Evolutionary conservation across 129 eudicot species (phyloP).

Genomic region (Smallanthus sonchifolius): DNA sequence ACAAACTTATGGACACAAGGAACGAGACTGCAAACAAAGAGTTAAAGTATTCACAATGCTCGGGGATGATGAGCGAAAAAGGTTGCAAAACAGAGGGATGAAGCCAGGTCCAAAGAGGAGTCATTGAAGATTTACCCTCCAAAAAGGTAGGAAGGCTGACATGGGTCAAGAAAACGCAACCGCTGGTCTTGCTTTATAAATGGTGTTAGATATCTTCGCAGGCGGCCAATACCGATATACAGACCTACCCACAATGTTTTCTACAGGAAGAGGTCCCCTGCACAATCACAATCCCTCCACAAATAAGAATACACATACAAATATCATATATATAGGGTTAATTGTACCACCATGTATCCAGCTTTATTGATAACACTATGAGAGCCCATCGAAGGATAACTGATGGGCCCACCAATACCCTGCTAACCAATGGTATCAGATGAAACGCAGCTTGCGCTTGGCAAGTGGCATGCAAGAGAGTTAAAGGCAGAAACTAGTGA

Average conservation of each 20-base stretch:
- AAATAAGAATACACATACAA: neutral
- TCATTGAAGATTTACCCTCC: slow-evolving; percentile 25
- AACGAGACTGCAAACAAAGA: neutral
- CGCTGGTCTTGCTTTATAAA: slow-evolving; percentile 38
- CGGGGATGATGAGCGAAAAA: neutral
- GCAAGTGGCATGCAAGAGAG: neutral
- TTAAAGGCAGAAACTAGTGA: neutral
- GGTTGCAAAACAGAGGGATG: neutral
- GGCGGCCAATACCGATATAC: slow-evolving; percentile 95
- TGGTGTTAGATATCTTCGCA: slow-evolving; percentile 60
- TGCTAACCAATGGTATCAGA: neutral
- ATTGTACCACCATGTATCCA: neutral
- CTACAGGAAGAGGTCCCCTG: slow-evolving; percentile 97
- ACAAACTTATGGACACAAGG: neutral
- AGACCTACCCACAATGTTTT: slow-evolving; percentile 79
- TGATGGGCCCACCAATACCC: neutral
- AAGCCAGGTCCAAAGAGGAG: neutral
- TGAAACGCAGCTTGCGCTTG: neutral
- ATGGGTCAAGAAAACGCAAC: slow-evolving; percentile 44
- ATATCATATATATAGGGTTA: neutral
- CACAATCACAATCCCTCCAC: neutral
- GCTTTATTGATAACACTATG: neutral
- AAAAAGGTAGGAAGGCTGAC: neutral
- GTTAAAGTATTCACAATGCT: slow-evolving; percentile 35
- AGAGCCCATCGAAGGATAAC: neutral